Conservation (phyloP, 768 basidiomycete species). For the Tricholoma terreum region DNA sequence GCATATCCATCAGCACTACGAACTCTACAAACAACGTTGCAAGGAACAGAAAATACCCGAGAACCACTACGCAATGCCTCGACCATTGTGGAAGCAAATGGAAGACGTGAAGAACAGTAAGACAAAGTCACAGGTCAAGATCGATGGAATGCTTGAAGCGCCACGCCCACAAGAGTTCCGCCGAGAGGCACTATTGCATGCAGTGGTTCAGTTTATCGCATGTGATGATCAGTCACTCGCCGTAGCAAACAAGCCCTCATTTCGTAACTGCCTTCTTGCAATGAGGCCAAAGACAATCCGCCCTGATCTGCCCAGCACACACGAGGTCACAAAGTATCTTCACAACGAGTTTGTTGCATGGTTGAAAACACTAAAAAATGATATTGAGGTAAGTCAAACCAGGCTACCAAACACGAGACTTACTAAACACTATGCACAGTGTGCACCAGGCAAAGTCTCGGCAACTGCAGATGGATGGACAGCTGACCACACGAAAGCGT, state of each 20-base stretch:
- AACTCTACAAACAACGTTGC: not conserved
- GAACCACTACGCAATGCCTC: slow-evolving; percentile 1
- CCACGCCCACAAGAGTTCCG: not conserved
- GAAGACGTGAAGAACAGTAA: not conserved
- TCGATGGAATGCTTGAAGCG: slow-evolving; percentile 2
- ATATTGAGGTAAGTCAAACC: slow-evolving; percentile 11
- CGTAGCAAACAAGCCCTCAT: slow-evolving; percentile 6
- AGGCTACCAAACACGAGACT: slow-evolving; percentile 9
- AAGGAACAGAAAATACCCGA: not conserved
- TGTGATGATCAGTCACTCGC: slow-evolving; percentile 9
- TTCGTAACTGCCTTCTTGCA: slow-evolving; percentile 7
- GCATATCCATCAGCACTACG: too few relatives aligned
- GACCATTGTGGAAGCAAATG: slow-evolving; percentile 1
- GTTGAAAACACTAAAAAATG: not conserved
- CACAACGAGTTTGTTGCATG: slow-evolving; percentile 15
- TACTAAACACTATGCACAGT: slow-evolving; percentile 8
- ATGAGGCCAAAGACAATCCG: slow-evolving; percentile 8
- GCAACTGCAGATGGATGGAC: slow-evolving; percentile 19
- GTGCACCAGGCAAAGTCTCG: slow-evolving; percentile 19
- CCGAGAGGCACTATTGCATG: too few relatives aligned
- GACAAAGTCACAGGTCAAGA: not conserved
- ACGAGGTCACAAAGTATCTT: slow-evolving; percentile 14
- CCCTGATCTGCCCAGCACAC: slow-evolving; percentile 6
- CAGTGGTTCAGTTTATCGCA: too few relatives aligned
- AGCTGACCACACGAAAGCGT: slow-evolving; percentile 17